Evolutionary conservation across 306 rosid species (phyloP), one percentile per base, ranked within the genome.

Genomic region (Quercus cerris): DNA sequence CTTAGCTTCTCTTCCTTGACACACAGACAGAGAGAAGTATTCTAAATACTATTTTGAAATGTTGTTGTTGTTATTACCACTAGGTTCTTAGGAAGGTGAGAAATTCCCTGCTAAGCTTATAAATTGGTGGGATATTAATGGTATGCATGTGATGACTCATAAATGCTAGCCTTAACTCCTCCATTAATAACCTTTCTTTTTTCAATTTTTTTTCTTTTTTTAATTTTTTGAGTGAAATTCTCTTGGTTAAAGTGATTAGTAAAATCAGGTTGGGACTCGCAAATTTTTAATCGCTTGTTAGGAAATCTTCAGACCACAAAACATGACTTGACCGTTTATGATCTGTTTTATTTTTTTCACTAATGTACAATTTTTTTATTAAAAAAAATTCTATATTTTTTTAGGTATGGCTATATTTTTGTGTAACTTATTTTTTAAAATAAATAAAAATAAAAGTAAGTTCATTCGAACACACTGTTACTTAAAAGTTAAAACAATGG

Each of bases 71-170:
- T 46, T 66, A 76, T 68, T 80, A 41, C 33, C 74, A 73, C 75
- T 51, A 30, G 76, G 75, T 28, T 72, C 52, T 56, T 62, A 82
- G 67, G 88, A 72, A 54, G 75, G 81, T 17, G 64, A 81, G 80
- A 44, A 76, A 75, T 85, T 70, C 49, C 20, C 19, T 61, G 81
- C 54, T 30, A 70, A 70, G 69, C 70, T 83, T 75, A 83, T 78
- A 78, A 70, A 56, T 80, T 80, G 80, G 73, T 77, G 68, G 31
- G 77, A 75, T 54, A 90, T 90, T 87, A 80, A 86, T 87, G 86
- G 73, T 81, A 75, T 78, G 62, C 94, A 87, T 86, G 97, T 88
- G 91, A 90, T 76, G 77, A 18, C 80, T 83, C 92, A 79, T 92
- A 88, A 90, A 90, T 90, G 89, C 91, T 63, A n/a, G 55, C 85